These are phyloP conservation scores for Curvularia sp. DNA, from an alignment of 2,329 filamentous ascomycete genomes.

Conservation along the genomic window DNA sequence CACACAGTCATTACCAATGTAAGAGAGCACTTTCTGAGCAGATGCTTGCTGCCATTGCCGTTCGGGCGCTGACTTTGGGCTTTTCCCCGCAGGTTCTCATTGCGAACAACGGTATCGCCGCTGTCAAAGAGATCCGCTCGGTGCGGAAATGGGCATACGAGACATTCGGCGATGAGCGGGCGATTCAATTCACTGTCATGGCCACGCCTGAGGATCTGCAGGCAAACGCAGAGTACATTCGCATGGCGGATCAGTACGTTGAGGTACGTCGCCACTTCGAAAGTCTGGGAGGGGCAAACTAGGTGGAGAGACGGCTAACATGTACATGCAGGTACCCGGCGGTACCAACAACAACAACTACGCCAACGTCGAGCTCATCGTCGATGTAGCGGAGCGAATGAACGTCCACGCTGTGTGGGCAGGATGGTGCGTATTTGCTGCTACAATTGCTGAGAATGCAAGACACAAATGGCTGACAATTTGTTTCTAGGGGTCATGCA, in stretches of 20 bases:
- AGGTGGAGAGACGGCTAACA: constrained; percentile 27
- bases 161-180: constrained; percentile 96
- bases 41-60: background rate
- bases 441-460: background rate
- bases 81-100: constrained; percentile 77
- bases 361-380: constrained; percentile 98
- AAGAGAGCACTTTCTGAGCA: constrained; percentile 51
- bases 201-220: constrained; percentile 96
- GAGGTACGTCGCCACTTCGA: constrained; percentile 63
- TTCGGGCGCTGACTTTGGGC: constrained; percentile 31
- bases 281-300: background rate
- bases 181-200: constrained; percentile 99
- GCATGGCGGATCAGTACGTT: constrained; percentile 99
- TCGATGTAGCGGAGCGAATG: constrained; percentile 98
- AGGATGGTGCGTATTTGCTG: constrained; percentile 75
- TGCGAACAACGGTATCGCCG: constrained; percentile 99
- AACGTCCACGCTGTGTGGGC: constrained; percentile 98
- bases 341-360: constrained; percentile 99
- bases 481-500: constrained; percentile 72
- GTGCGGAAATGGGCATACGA: constrained; percentile 99
- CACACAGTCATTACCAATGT: constrained; percentile 99
- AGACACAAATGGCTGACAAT: constrained; percentile 25
- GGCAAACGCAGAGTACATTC: constrained; percentile 98
- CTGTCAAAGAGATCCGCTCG: constrained; percentile 98
- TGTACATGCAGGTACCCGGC: constrained; percentile 74